These are phyloP conservation scores for Populus hybrid DNA, from an alignment of 441 rosid species.

Conservation along the genomic window DNA sequence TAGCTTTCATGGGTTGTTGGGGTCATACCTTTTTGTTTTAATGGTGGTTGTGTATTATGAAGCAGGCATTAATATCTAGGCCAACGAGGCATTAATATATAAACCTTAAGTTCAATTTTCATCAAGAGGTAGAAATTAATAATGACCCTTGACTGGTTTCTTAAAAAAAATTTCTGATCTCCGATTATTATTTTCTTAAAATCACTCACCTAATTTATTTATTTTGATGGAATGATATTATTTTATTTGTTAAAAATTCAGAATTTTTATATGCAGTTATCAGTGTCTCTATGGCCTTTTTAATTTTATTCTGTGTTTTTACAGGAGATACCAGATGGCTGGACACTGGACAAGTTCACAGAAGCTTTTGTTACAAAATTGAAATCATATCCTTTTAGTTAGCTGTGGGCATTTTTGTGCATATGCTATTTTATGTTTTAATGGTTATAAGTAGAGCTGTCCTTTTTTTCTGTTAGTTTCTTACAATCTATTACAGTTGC, in stretches of 20 bases:
- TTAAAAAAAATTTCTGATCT: neutral
- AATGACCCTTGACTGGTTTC: neutral
- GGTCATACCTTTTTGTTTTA: neutral
- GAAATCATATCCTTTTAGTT: slow-evolving; percentile 77
- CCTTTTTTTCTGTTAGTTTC: slow-evolving; percentile 32
- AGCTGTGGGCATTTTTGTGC: slow-evolving; percentile 10
- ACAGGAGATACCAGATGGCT: slow-evolving; percentile 50
- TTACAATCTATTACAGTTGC: slow-evolving; percentile 56
- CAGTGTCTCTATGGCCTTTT: neutral
- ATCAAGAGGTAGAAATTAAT: neutral
- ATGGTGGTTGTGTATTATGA: neutral
- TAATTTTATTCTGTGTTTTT: slow-evolving; percentile 4
- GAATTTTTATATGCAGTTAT: no score
- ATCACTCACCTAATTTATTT: no score
- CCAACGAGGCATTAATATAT: neutral
- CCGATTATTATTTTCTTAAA: no score
- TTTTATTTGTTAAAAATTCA: neutral
- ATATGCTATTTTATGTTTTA: neutral
- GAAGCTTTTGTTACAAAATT: slow-evolving; percentile 49
- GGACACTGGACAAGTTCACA: slow-evolving; percentile 70
- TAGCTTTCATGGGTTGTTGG: neutral
- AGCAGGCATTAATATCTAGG: neutral
- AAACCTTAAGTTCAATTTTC: no score
- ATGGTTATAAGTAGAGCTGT: neutral
- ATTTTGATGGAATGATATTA: neutral